Evolutionary conservation across 2,329 filamentous ascomycete genomes (phyloP).

Genomic region (Stemphylium vesicarium): DNA sequence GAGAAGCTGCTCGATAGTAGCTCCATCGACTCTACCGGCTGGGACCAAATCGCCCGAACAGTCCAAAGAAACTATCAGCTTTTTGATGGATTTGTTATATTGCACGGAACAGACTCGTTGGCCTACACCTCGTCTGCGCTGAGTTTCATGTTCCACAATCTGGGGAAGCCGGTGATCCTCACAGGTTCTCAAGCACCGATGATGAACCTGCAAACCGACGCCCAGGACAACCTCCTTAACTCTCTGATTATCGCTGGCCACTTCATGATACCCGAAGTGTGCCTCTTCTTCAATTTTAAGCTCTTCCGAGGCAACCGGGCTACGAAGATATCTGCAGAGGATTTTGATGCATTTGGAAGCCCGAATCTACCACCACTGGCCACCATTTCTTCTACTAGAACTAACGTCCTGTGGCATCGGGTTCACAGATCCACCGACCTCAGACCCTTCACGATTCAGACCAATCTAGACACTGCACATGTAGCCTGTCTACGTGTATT

Average conservation of each 20-base stretch:
- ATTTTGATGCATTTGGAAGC: slow-evolving; percentile 85
- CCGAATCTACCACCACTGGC: slow-evolving; percentile 87
- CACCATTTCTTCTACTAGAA: slow-evolving; percentile 78
- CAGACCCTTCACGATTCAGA: slow-evolving; percentile 75
- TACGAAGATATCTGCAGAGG: slow-evolving; percentile 85
- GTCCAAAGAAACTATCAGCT: slow-evolving; percentile 84
- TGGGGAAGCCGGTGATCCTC: slow-evolving; percentile 89
- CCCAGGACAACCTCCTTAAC: slow-evolving; percentile 86
- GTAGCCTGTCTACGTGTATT: slow-evolving; percentile 90
- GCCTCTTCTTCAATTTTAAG: slow-evolving; percentile 91
- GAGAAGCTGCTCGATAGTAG: slow-evolving; percentile 84
- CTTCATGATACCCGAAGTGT: slow-evolving; percentile 91
- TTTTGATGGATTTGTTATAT: slow-evolving; percentile 89
- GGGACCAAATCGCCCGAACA: slow-evolving; percentile 82
- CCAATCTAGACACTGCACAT: slow-evolving; percentile 81
- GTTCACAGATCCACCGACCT: slow-evolving; percentile 77
- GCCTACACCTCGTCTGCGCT: slow-evolving; percentile 87
- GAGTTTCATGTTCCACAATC: slow-evolving; percentile 89
- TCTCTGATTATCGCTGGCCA: slow-evolving; percentile 90
- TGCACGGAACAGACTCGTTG: slow-evolving; percentile 89
- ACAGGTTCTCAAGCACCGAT: slow-evolving; percentile 78
- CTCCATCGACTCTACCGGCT: slow-evolving; percentile 84
- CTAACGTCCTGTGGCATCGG: slow-evolving; percentile 80
- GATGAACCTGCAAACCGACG: slow-evolving; percentile 88
- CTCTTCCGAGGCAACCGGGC: slow-evolving; percentile 87